These are phyloP conservation scores for Saccharomyces hybrid DNA, from an alignment of 1,139 yeast species.

Conservation along the genomic window DNA sequence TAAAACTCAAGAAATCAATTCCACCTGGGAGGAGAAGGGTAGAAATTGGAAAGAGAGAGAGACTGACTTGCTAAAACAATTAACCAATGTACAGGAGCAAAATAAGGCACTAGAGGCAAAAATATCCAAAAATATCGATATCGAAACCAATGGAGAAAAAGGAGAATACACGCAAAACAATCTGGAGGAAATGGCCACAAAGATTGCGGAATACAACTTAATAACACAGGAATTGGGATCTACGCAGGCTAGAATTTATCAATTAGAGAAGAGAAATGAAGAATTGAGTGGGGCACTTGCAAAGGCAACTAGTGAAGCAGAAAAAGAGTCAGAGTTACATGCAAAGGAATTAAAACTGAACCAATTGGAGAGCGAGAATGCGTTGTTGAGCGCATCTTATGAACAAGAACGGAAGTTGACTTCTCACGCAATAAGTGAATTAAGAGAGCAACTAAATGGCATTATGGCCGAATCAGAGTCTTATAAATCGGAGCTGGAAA, in stretches of 20 bases:
- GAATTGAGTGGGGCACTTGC: conserved; percentile 61
- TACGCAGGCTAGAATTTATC: conserved; percentile 59
- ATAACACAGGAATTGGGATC: conserved; percentile 68
- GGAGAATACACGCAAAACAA: conserved; percentile 38
- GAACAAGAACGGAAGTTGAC: conserved; percentile 38
- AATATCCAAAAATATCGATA: conserved; percentile 44
- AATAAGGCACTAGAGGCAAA: conserved; percentile 47
- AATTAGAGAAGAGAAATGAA: conserved; percentile 72
- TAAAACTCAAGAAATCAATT: conserved; percentile 55
- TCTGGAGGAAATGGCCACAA: conserved; percentile 17
- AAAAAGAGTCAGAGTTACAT: conserved; percentile 29
- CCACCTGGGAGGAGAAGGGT: conserved; percentile 56
- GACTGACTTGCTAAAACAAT: conserved; percentile 38
- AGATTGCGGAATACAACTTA: conserved; percentile 41
- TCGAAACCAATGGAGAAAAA: conserved; percentile 25
- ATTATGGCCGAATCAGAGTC: conserved; percentile 42
- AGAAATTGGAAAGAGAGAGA: conserved; percentile 52
- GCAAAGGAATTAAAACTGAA: conserved; percentile 39
- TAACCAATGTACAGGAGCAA: conserved; percentile 39
- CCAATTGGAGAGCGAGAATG: conserved; percentile 62
- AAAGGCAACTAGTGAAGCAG: conserved; percentile 31
- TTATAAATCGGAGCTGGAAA: conserved; percentile 44
- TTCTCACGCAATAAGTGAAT: conserved; percentile 33
- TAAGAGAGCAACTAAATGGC: conserved; percentile 35
- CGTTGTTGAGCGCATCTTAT: conserved; percentile 53